Conservation (phyloP, 495 filamentous ascomycete genomes). For the Annulohypoxylon bovei region DNA sequence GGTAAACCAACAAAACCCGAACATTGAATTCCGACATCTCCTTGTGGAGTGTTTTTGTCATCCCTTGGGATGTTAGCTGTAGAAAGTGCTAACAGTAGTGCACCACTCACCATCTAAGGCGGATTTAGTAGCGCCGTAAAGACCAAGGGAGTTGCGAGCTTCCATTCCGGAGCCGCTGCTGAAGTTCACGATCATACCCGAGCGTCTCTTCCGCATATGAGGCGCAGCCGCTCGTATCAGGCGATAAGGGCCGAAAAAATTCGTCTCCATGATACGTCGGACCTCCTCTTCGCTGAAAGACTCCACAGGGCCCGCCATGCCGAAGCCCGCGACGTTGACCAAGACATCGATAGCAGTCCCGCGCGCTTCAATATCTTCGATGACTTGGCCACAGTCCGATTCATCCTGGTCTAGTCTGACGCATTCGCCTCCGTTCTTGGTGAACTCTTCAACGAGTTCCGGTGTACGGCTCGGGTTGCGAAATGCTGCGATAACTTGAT, state of each 20-base stretch:
- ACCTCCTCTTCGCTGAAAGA: conserved; percentile 52
- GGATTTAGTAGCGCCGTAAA: conserved; percentile 56
- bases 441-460: conserved; percentile 54
- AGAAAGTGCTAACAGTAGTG: background rate
- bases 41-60: conserved; percentile 52
- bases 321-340: conserved; percentile 64
- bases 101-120: conserved; percentile 54
- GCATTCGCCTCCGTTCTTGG: conserved; percentile 46
- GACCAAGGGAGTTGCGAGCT: conserved; percentile 47
- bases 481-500: conserved; percentile 66
- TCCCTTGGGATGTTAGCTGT: conserved; percentile 1
- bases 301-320: conserved; percentile 55
- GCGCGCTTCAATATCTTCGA: conserved; percentile 47
- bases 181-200: conserved; percentile 58
- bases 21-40: conserved; percentile 57
- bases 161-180: conserved; percentile 55
- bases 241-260: conserved; percentile 62
- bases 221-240: conserved; percentile 58
- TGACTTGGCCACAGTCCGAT: conserved; percentile 49
- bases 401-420: conserved; percentile 59
- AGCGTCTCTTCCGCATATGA: conserved; percentile 55
- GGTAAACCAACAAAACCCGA: conserved; percentile 45
- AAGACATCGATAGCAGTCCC: conserved; percentile 59
- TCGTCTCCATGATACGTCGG: conserved; percentile 57
- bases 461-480: conserved; percentile 51